Conservation (phyloP, 140 eudicot species). For the Senecio squalidus region DNA sequence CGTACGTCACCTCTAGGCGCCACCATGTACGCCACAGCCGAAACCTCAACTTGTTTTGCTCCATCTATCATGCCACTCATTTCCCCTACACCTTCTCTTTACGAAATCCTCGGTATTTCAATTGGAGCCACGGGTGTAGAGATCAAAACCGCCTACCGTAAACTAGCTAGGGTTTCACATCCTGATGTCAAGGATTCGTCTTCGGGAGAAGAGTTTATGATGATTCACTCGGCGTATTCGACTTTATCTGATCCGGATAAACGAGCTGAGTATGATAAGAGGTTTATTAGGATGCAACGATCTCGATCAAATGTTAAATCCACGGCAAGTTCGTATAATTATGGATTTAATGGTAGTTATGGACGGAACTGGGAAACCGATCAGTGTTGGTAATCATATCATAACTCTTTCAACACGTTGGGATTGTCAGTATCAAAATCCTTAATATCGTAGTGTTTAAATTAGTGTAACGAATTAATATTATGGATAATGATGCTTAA, state of each 20-base stretch:
- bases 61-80: slow-evolving; percentile 12
- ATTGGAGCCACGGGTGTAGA: slow-evolving; percentile 40
- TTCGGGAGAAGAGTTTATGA: slow-evolving; percentile 52
- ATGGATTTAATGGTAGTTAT: slow-evolving; percentile 26
- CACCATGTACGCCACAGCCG: slow-evolving; percentile 20
- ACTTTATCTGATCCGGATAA: slow-evolving; percentile 65
- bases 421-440: no score
- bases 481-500: no score
- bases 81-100: slow-evolving; percentile 34
- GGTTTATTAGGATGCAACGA: slow-evolving; percentile 16
- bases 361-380: slow-evolving; percentile 73
- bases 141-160: slow-evolving; percentile 64
- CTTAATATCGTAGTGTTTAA: no score
- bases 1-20: slow-evolving; percentile 14
- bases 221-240: slow-evolving; percentile 55
- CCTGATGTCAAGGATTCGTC: slow-evolving; percentile 57
- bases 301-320: background rate
- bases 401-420: no score
- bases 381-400: slow-evolving; percentile 68
- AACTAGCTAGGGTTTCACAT: slow-evolving; percentile 45
- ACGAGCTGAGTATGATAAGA: slow-evolving; percentile 57
- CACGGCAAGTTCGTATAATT: slow-evolving; percentile 2
- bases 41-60: slow-evolving; percentile 6
- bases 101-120: slow-evolving; percentile 51
- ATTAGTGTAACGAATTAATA: no score